Evolutionary conservation across 345 rosid species (phyloP).

Genomic region (Citrus glauca): DNA sequence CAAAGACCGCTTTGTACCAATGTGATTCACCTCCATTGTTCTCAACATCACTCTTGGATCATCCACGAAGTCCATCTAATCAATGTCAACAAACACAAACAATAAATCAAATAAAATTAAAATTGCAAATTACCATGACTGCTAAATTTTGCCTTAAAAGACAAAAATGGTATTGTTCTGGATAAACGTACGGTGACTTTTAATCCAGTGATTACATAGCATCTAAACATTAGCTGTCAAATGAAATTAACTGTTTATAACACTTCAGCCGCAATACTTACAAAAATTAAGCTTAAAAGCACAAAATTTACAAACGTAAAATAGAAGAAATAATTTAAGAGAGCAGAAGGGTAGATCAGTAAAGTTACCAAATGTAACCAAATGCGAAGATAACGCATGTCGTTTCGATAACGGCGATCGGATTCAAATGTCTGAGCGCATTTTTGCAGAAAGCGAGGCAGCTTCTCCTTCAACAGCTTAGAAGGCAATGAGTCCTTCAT

Average conservation of each 20-base stretch:
- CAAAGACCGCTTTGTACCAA: constrained; percentile 63
- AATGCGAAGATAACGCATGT: constrained; percentile 78
- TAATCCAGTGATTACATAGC: background rate
- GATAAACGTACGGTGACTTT: background rate
- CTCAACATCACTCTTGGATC: constrained; percentile 69
- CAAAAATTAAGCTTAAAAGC: too few relatives aligned
- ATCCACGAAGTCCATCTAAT: constrained; percentile 89
- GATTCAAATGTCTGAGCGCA: constrained; percentile 69
- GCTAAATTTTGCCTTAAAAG: background rate
- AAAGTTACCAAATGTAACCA: constrained; percentile 82
- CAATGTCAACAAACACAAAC: constrained; percentile 11
- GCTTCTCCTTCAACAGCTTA: constrained; percentile 56
- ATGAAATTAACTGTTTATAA: too few relatives aligned
- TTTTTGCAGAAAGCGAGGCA: constrained; percentile 86
- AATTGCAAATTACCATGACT: background rate
- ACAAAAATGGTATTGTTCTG: background rate
- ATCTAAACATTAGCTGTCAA: background rate
- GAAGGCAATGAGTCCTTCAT: constrained; percentile 59
- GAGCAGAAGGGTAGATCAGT: background rate
- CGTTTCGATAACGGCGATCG: constrained; percentile 73
- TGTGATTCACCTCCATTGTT: constrained; percentile 68
- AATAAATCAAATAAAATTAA: background rate
- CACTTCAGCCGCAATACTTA: background rate
- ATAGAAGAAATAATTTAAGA: background rate
- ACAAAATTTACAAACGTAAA: background rate